Evolutionary conservation across 2,329 filamentous ascomycete species (phyloP), one percentile per base, ranked within the genome.

Genomic region (Paraphaeosphaeria sporulosa): DNA sequence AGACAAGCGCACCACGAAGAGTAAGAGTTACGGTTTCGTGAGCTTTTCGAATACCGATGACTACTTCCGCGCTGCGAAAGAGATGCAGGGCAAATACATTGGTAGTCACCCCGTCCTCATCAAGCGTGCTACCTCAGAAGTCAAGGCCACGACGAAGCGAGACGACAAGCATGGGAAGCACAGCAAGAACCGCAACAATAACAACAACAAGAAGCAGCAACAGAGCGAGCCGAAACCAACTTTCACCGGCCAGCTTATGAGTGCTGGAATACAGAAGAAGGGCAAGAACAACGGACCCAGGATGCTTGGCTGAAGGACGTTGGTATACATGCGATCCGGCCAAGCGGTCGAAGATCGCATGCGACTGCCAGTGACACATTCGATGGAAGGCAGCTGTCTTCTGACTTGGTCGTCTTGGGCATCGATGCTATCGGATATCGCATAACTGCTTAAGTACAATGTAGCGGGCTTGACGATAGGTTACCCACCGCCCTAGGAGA

Each of bases 31-130:
- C 75, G 95, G 95, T 2, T 99, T 99, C 74, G 94, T 99, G 58
- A 95, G 92, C 78, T 98, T 99, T 80, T 90, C 89, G 71, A 92
- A 97, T 74, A 92, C 93, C 32, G 95, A 99, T 77, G 94, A 97
- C 73, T 98, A 96, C 77, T 98, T 99, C 83, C 88, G 92, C 71
- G 94, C 95, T 1, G 94, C 93, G 71, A 93, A 95, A 81, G 94
- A 98, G 81, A 98, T 98, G 95, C 92, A 97, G 73, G 94, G 94
- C 70, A 98, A 99, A 81, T 99, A 99, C 80, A 98, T 99, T 75
- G 94, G 96, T 71, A 97, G 93, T 76, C 95, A 98, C 78, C 95
- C 95, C 0, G 92, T 97, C 30, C 83, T 92, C 27, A 86, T 98
- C 67, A 89, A 91, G 78, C 92, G 95, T 77, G 93, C 92, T 66